phyloP scores from a whole-genome alignment of 495 filamentous ascomycete species.

The Rhypophila decipiens region DNA sequence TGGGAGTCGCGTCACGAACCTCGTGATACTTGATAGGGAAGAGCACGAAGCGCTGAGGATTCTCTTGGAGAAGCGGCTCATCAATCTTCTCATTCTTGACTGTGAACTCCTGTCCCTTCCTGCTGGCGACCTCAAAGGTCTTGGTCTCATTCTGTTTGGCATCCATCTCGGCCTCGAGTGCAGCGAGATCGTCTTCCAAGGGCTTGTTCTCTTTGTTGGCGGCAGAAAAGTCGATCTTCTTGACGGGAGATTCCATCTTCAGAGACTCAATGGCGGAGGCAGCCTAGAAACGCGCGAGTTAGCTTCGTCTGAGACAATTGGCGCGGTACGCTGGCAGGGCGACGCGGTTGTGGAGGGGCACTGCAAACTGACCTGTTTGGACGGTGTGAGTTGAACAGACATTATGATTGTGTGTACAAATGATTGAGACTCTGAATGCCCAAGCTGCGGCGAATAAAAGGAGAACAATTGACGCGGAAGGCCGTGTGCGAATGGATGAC shows the following conservation, averaged over 20 bases:
- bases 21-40: conserved; percentile 99
- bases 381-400: conserved; percentile 71
- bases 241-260: conserved; percentile 88
- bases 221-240: conserved; percentile 75
- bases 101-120: conserved; percentile 48
- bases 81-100: conserved; percentile 68
- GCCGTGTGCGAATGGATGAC: conserved; percentile 1
- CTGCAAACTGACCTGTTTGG: conserved; percentile 65
- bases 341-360: conserved; percentile 4
- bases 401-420: conserved; percentile 36
- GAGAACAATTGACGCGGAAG: conserved; percentile 2
- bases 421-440: no score
- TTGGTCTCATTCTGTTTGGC: conserved; percentile 44
- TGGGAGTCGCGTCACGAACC: conserved; percentile 57
- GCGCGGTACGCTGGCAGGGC: conserved; percentile 6
- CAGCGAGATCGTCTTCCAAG: conserved; percentile 48
- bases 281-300: conserved; percentile 51
- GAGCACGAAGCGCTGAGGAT: conserved; percentile 91
- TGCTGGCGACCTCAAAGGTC: conserved; percentile 21
- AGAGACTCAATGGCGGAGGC: conserved; percentile 78
- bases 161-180: conserved; percentile 49
- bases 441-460: conserved; percentile 2
- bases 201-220: conserved; percentile 79
- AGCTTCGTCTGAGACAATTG: conserved; percentile 18
- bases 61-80: conserved; percentile 92